These are phyloP conservation scores for Metschnikowia colocasiae DNA, from an alignment of 805 yeast genomes.

Conservation along the genomic window DNA sequence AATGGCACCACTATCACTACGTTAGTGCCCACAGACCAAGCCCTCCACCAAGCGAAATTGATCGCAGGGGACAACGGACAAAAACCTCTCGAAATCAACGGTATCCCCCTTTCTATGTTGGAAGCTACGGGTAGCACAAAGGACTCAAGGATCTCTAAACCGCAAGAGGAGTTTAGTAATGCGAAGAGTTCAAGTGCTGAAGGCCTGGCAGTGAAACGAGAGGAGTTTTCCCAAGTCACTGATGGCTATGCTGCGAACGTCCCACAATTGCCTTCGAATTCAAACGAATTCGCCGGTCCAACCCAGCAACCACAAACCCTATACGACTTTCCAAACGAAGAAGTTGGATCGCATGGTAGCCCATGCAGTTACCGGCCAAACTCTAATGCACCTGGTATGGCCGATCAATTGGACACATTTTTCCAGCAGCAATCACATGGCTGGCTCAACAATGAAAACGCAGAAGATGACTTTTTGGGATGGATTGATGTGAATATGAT, in stretches of 20 bases:
- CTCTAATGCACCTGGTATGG: conserved; percentile 15
- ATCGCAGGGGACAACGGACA: conserved; percentile 57
- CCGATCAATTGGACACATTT: conserved; percentile 50
- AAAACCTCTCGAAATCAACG: conserved; percentile 58
- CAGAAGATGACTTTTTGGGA: conserved; percentile 84
- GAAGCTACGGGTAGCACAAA: conserved; percentile 73
- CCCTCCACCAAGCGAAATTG: conserved; percentile 54
- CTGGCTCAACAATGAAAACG: conserved; percentile 66
- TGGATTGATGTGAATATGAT: conserved; percentile 77
- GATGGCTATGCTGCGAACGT: neutral
- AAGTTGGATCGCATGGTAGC: conserved; percentile 6
- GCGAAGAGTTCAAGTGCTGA: neutral
- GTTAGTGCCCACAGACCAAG: conserved; percentile 80
- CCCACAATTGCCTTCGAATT: neutral
- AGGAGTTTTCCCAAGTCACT: neutral
- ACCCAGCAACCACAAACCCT: neutral
- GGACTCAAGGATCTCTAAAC: conserved; percentile 6
- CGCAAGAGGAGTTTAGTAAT: neutral
- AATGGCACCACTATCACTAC: conserved; percentile 91
- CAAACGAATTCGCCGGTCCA: neutral
- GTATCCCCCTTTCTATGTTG: conserved; percentile 66
- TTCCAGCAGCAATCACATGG: conserved; percentile 81
- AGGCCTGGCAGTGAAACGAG: neutral
- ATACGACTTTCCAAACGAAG: conserved; percentile 8
- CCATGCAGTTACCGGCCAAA: conserved; percentile 8